Evolutionary conservation across 257 asterid species (phyloP).

Genomic region (Fraxinus quadrangulata): DNA sequence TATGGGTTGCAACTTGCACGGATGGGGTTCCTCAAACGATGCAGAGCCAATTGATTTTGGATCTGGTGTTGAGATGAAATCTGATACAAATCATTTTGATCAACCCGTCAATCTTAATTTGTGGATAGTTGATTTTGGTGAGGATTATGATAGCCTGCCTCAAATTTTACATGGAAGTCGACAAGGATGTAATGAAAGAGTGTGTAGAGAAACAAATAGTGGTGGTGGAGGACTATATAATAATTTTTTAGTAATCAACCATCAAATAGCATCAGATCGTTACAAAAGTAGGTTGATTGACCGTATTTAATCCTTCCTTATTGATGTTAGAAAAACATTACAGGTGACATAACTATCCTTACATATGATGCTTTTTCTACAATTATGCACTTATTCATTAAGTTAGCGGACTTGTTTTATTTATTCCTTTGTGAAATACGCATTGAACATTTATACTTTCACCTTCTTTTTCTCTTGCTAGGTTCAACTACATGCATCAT

Average conservation of each 20-base stretch:
- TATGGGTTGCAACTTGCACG: too few species aligned
- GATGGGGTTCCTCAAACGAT: too few species aligned
- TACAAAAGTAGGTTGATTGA: neutral
- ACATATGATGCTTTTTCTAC: neutral
- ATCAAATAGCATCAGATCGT: neutral
- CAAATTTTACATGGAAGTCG: too few species aligned
- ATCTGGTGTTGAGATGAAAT: too few species aligned
- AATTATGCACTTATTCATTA: neutral
- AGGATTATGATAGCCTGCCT: too few species aligned
- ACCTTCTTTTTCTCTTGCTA: constrained; percentile 44
- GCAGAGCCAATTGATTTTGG: too few species aligned
- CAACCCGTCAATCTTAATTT: too few species aligned
- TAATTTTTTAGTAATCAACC: neutral
- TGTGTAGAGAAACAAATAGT: too few species aligned
- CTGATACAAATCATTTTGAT: too few species aligned
- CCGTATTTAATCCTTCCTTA: neutral
- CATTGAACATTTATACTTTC: constrained; percentile 4
- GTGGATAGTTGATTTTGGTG: too few species aligned
- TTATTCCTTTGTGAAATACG: neutral
- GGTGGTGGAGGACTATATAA: neutral
- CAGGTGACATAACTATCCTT: neutral
- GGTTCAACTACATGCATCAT: constrained; percentile 77
- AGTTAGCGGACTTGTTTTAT: neutral
- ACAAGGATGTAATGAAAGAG: too few species aligned
- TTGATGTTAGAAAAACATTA: neutral